These are phyloP conservation scores for Ogataea wickerhamii DNA, from an alignment of 805 yeast species.

Conservation along the genomic window DNA sequence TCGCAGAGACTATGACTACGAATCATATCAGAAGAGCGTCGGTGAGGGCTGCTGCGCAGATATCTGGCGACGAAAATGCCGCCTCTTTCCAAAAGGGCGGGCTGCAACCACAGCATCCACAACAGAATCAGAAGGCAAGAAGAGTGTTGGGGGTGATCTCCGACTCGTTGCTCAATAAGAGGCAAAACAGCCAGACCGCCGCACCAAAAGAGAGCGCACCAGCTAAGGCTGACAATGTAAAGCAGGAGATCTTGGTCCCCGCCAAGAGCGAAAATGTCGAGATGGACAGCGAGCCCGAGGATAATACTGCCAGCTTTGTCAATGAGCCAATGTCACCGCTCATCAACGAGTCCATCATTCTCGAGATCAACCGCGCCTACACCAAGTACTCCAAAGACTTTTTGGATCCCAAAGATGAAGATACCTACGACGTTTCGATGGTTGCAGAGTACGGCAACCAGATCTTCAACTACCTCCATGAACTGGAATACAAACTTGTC, in stretches of 20 bases:
- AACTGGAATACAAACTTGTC: constrained; percentile 64
- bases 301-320: constrained; percentile 16
- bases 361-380: constrained; percentile 50
- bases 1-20: constrained; percentile 12
- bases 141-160: constrained; percentile 29
- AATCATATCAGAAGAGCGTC: constrained; percentile 11
- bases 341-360: constrained; percentile 44
- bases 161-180: constrained; percentile 21
- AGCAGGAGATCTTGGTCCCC: background rate
- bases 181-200: background rate
- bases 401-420: constrained; percentile 76
- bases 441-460: constrained; percentile 89
- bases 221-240: background rate
- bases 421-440: constrained; percentile 83
- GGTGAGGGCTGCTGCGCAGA: constrained; percentile 4
- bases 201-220: background rate
- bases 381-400: constrained; percentile 45
- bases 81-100: constrained; percentile 1
- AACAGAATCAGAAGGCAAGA: constrained; percentile 12
- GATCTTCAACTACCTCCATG: constrained; percentile 75
- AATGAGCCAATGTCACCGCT: constrained; percentile 57
- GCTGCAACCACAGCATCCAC: constrained; percentile 5
- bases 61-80: constrained; percentile 25
- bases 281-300: constrained; percentile 35
- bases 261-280: constrained; percentile 13